These are phyloP conservation scores for Magnaporthiopsis rhizophila DNA, from an alignment of 2,329 filamentous ascomycete species.

Conservation along the genomic window DNA sequence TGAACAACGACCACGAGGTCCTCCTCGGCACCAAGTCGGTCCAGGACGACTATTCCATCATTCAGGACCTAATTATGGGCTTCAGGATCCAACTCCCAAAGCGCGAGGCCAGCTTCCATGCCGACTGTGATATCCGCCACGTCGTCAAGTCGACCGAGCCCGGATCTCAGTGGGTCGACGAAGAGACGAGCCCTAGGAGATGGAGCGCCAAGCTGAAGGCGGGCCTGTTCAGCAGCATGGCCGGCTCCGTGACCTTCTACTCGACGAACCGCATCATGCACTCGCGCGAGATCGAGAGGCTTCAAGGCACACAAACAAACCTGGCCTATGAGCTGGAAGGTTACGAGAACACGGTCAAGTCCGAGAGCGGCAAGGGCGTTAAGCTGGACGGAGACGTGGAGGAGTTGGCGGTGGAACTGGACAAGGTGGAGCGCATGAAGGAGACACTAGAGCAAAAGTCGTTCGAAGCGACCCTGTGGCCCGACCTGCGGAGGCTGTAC, in stretches of 20 bases:
- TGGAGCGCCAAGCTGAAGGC: not conserved
- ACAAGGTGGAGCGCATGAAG: not conserved
- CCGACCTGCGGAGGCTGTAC: not conserved
- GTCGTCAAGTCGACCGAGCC: not conserved
- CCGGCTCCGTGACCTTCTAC: slow-evolving; percentile 1
- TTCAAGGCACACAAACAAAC: not conserved
- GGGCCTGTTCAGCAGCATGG: not conserved
- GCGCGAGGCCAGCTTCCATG: not conserved
- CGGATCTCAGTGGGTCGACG: not conserved
- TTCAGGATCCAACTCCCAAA: not conserved
- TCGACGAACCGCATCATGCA: not conserved
- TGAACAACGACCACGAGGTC: not conserved
- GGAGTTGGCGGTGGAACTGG: not conserved
- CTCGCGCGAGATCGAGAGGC: not conserved
- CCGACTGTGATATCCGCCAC: not conserved
- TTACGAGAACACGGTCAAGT: not conserved
- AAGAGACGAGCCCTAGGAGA: not conserved
- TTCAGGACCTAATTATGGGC: not conserved
- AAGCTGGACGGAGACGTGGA: not conserved
- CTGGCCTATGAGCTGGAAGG: not conserved
- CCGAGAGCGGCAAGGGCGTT: too few species aligned
- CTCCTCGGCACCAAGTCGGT: slow-evolving; percentile 1
- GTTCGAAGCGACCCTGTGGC: not conserved
- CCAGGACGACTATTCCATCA: not conserved
- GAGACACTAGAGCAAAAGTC: not conserved